Conservation (phyloP, 768 basidiomycete species). For the Xerocomellus chrysenteron region DNA sequence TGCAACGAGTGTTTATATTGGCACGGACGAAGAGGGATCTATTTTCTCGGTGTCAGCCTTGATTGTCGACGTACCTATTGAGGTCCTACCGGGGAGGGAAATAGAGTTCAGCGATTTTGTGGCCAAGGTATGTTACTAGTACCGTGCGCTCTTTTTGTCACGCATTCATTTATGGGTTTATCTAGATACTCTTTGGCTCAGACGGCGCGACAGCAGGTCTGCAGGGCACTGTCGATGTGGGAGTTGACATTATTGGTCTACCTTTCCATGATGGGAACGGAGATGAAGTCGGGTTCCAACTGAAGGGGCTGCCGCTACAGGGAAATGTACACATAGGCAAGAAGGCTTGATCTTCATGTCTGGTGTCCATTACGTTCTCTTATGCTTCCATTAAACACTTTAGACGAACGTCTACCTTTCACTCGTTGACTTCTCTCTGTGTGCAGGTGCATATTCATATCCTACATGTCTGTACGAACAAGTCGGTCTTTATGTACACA, state of each 20-base stretch:
- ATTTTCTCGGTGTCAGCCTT: constrained; percentile 60
- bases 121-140: constrained; percentile 53
- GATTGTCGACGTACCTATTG: constrained; percentile 70
- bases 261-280: constrained; percentile 44
- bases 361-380: background rate
- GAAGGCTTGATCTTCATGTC: constrained; percentile 31
- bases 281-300: constrained; percentile 49
- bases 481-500: constrained; percentile 5
- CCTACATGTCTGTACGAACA: constrained; percentile 5
- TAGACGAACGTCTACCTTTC: constrained; percentile 2
- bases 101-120: constrained; percentile 76
- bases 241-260: constrained; percentile 57
- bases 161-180: constrained; percentile 1
- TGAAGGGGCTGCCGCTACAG: constrained; percentile 63
- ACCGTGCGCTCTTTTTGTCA: background rate
- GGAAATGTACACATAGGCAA: constrained; percentile 68
- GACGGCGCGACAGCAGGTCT: constrained; percentile 70
- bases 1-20: constrained; percentile 41
- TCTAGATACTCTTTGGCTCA: constrained; percentile 65
- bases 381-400: background rate
- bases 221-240: constrained; percentile 60
- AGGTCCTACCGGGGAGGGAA: constrained; percentile 77
- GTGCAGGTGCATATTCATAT: constrained; percentile 8
- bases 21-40: constrained; percentile 49
- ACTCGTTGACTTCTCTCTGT: constrained; percentile 4